phyloP scores from a whole-genome alignment of 2,329 filamentous ascomycete species.

The Diaporthe sp. region DNA sequence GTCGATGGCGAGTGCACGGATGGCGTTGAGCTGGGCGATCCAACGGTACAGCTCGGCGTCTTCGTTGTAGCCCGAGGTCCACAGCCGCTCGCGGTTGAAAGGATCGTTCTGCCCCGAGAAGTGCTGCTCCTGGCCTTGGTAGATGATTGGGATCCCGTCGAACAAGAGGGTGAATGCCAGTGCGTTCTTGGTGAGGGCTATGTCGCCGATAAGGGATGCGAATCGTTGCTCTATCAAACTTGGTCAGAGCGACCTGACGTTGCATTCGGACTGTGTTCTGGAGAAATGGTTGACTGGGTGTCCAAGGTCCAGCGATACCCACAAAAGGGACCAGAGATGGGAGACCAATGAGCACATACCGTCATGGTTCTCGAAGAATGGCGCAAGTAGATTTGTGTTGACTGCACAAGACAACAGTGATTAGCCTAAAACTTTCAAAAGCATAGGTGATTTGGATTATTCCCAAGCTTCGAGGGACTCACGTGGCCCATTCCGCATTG shows the following conservation, averaged over 20 bases:
- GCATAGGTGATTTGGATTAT: accelerated
- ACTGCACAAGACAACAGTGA: not conserved
- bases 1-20: conserved; percentile 46
- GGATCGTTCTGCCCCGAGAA: conserved; percentile 62
- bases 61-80: conserved; percentile 65
- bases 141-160: conserved; percentile 74
- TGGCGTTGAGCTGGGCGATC: conserved; percentile 53
- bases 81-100: conserved; percentile 70
- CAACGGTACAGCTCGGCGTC: conserved; percentile 62
- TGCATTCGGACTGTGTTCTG: not conserved
- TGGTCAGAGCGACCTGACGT: not conserved
- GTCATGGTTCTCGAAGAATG: conserved; percentile 11
- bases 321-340: no score
- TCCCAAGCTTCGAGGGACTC: not conserved
- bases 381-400: not conserved
- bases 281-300: not conserved
- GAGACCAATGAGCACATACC: not conserved
- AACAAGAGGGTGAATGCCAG: conserved; percentile 29
- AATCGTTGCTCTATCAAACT: not conserved
- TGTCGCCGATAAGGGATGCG: not conserved
- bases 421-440: not conserved
- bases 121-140: conserved; percentile 76
- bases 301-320: not conserved
- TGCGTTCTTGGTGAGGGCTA: conserved; percentile 11
- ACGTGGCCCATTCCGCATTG: conserved; percentile 7